Conservation (phyloP, 208 protist species). For the Crithidia fasciculata region DNA sequence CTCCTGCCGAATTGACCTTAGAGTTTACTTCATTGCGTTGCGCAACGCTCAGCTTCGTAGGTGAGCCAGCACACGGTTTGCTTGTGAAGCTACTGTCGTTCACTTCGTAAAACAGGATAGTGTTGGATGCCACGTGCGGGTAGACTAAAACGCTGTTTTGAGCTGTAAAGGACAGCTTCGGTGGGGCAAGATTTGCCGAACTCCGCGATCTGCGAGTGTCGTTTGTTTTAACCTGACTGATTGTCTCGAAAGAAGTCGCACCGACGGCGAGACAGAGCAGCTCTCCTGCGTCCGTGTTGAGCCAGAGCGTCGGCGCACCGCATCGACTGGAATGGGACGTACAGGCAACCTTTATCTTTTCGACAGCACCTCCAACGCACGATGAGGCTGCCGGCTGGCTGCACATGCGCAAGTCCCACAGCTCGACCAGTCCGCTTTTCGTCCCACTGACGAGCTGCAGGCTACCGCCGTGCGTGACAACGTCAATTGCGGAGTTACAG, state of each 20-base stretch:
- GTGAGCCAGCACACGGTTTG: too few relatives aligned
- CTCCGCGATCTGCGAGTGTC: slow-evolving; percentile 34
- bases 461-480: slow-evolving; percentile 15
- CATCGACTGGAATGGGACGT: slow-evolving; percentile 1
- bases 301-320: slow-evolving; percentile 31
- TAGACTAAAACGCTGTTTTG: slow-evolving; percentile 39
- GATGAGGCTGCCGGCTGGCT: slow-evolving; percentile 27
- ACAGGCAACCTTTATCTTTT: neutral
- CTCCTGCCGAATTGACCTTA: neutral
- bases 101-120: slow-evolving; percentile 36
- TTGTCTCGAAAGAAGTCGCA: slow-evolving; percentile 24
- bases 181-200: slow-evolving; percentile 38
- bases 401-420: slow-evolving; percentile 68
- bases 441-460: slow-evolving; percentile 51
- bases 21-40: too few relatives aligned
- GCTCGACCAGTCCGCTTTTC: slow-evolving; percentile 45
- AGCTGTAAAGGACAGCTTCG: slow-evolving; percentile 40
- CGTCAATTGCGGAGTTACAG: slow-evolving; percentile 11
- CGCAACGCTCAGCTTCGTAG: too few relatives aligned
- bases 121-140: slow-evolving; percentile 48
- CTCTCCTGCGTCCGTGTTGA: slow-evolving; percentile 37
- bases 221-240: slow-evolving; percentile 19
- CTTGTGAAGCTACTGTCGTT: neutral
- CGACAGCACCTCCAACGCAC: slow-evolving; percentile 21
- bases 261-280: slow-evolving; percentile 30